phyloP scores from a whole-genome alignment of 192 early-diverging fungal species.

The Coemansia sp. region DNA sequence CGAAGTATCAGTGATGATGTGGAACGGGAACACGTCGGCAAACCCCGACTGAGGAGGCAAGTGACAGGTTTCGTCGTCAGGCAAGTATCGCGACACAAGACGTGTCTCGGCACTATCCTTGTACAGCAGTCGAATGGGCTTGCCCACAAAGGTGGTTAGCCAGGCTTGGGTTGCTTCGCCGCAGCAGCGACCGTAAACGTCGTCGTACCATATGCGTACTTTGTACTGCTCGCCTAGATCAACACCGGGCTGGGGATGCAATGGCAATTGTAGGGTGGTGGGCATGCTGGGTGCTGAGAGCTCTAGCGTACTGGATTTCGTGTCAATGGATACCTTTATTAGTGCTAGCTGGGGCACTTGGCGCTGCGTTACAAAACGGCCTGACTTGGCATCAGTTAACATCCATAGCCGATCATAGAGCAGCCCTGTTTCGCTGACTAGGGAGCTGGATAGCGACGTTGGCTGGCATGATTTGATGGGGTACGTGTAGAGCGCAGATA shows the following conservation, averaged over 20 bases:
- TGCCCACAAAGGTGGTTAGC: slow-evolving; percentile 34
- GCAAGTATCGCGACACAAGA: slow-evolving; percentile 42
- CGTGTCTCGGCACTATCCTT: slow-evolving; percentile 28
- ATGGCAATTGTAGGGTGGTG: slow-evolving; percentile 26
- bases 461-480: slow-evolving; percentile 50
- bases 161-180: slow-evolving; percentile 22
- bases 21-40: slow-evolving; percentile 77
- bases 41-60: slow-evolving; percentile 66
- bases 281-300: slow-evolving; percentile 27
- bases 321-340: slow-evolving; percentile 23
- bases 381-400: slow-evolving; percentile 24
- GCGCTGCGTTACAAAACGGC: slow-evolving; percentile 47
- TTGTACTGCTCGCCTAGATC: slow-evolving; percentile 14
- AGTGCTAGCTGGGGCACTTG: slow-evolving; percentile 38
- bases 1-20: slow-evolving; percentile 63
- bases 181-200: slow-evolving; percentile 37
- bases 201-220: slow-evolving; percentile 50
- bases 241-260: slow-evolving; percentile 18
- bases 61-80: slow-evolving; percentile 12
- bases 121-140: slow-evolving; percentile 36
- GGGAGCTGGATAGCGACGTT: slow-evolving; percentile 10
- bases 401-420: slow-evolving; percentile 54
- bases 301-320: not conserved
- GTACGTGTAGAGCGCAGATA: slow-evolving; percentile 41
- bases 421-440: slow-evolving; percentile 30